A percentile compares a stretch with the other conserved stretches of the same genome.
These are phyloP conservation scores for Calcarisporium arbuscula DNA, from an alignment of 2,329 filamentous ascomycete genomes.

Conservation along the genomic window DNA sequence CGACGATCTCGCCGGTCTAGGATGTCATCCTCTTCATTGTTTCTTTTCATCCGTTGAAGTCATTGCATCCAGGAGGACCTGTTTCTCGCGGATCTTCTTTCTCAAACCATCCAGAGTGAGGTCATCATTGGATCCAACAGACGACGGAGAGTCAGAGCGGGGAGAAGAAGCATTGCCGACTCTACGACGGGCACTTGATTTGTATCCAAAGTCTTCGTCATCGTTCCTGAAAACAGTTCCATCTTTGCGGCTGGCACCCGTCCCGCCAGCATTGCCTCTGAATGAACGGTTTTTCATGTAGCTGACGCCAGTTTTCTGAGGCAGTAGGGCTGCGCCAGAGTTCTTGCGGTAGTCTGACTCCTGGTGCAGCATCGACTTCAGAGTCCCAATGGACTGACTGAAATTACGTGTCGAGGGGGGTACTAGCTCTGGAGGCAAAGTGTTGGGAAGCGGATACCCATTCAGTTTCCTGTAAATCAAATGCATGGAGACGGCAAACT, in stretches of 20 bases:
- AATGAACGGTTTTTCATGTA: constrained; percentile 96
- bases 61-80: constrained; percentile 89
- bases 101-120: constrained; percentile 78
- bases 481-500: constrained; percentile 98
- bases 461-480: constrained; percentile 96
- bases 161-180: constrained; percentile 77
- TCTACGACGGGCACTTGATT: constrained; percentile 85
- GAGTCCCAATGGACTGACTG: constrained; percentile 83
- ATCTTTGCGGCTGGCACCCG: constrained; percentile 69
- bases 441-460: constrained; percentile 84
- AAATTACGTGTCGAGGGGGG: constrained; percentile 93
- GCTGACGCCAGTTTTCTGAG: constrained; percentile 96
- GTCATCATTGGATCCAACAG: constrained; percentile 69
- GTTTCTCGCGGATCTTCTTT: constrained; percentile 91
- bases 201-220: constrained; percentile 85
- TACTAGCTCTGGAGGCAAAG: constrained; percentile 83
- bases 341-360: constrained; percentile 88
- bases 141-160: constrained; percentile 69
- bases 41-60: constrained; percentile 92
- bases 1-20: constrained; percentile 85
- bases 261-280: constrained; percentile 54
- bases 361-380: constrained; percentile 82
- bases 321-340: constrained; percentile 81
- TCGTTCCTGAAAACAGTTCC: constrained; percentile 97
- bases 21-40: constrained; percentile 83